Conservation (phyloP, 2,329 filamentous ascomycete species). For the Biscogniauxia sp. region DNA sequence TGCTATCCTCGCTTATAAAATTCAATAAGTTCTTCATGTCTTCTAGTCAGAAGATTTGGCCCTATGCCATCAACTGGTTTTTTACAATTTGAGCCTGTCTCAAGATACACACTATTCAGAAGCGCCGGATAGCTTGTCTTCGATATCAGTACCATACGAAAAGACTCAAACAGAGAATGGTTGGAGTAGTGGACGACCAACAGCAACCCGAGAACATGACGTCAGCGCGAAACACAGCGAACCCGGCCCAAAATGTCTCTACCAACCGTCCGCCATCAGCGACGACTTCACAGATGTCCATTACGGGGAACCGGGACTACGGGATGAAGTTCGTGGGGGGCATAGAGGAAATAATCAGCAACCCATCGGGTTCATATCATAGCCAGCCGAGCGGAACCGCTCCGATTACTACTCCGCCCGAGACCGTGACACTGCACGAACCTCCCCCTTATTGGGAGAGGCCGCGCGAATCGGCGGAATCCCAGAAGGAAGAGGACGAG, state of each 20-base stretch:
- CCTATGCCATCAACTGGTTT: too few species aligned
- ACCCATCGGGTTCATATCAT: background rate
- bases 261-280: slow-evolving; percentile 16
- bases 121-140: background rate
- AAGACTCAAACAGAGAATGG: background rate
- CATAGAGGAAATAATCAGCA: slow-evolving; percentile 10
- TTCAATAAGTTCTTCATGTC: too few species aligned
- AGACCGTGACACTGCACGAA: background rate
- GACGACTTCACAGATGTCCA: slow-evolving; percentile 17
- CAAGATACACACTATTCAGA: too few species aligned
- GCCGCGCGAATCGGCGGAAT: background rate
- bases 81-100: too few species aligned
- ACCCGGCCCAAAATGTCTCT: background rate
- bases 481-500: slow-evolving; percentile 3
- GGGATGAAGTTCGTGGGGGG: slow-evolving; percentile 18
- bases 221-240: background rate
- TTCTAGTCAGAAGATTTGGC: too few species aligned
- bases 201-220: background rate
- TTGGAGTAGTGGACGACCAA: background rate
- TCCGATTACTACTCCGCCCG: background rate
- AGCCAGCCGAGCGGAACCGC: slow-evolving; percentile 1
- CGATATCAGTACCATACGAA: background rate
- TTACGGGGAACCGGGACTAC: slow-evolving; percentile 18
- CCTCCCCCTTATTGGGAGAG: slow-evolving; percentile 14
- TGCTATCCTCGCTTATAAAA: too few species aligned